phyloP scores from a whole-genome alignment of 768 basidiomycete genomes.

The Sarcodon aspratus region DNA sequence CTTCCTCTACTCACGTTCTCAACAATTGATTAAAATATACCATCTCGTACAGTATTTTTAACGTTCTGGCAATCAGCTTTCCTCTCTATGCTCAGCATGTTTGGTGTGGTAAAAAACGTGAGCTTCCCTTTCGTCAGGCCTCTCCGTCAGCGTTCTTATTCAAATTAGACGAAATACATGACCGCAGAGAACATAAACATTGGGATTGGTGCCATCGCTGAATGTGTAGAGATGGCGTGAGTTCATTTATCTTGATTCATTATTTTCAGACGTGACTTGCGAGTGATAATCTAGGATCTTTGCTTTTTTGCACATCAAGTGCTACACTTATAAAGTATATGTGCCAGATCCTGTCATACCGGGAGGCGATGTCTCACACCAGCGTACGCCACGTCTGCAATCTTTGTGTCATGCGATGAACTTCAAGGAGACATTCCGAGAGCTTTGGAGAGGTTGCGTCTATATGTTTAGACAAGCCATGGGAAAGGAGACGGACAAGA shows the following conservation, averaged over 20 bases:
- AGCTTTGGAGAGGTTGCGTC: slow-evolving; percentile 45
- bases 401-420: slow-evolving; percentile 57
- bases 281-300: slow-evolving; percentile 32
- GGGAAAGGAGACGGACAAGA: slow-evolving; percentile 39
- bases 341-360: slow-evolving; percentile 15
- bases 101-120: slow-evolving; percentile 56
- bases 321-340: slow-evolving; percentile 64
- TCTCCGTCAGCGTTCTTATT: background rate
- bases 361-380: background rate
- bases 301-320: slow-evolving; percentile 58
- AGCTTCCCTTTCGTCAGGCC: slow-evolving; percentile 7
- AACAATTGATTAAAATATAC: background rate
- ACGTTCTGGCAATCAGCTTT: slow-evolving; percentile 70
- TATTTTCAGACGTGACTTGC: background rate
- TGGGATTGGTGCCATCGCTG: slow-evolving; percentile 54
- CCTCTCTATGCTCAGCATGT: slow-evolving; percentile 41
- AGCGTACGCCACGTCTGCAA: slow-evolving; percentile 39
- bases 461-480: slow-evolving; percentile 44
- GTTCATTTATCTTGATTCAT: slow-evolving; percentile 10
- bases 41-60: slow-evolving; percentile 36
- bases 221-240: slow-evolving; percentile 70
- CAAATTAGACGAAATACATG: slow-evolving; percentile 49
- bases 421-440: slow-evolving; percentile 56
- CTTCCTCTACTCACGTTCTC: background rate
- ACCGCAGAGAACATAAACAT: slow-evolving; percentile 65